Evolutionary conservation across 176 grass and related monocot species (phyloP), one percentile per base, ranked within the genome.

Genomic region (Oryza australiensis): DNA sequence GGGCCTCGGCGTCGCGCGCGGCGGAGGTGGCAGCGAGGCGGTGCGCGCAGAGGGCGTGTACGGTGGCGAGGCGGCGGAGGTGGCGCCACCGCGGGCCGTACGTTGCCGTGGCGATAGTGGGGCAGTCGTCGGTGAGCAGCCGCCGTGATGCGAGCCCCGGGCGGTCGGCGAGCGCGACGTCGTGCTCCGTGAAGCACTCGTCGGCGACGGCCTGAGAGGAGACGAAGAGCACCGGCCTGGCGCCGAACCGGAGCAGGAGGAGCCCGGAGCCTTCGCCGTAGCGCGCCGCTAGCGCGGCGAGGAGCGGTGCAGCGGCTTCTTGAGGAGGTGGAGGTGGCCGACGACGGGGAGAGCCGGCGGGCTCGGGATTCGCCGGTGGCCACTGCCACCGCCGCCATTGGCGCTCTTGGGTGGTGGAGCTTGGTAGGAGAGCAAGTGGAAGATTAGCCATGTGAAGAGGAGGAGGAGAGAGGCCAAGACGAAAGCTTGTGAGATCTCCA

Each of bases 291-390:
- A 94, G 87, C 1, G 12, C 42, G 27, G 81, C 33, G 10, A 97
- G 89, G 82, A 85, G 23, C 49, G 91, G 75, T 94, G 91, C 1
- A 94, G 70, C 7, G 91, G 94, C 22, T 91, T 89, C 75, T 90
- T 89, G 72, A 94, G 71, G 64, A 97, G 87, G 82, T 97, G 89
- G 75, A 97, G 87, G 81, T 97, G 94, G 62, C 94, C 89, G n/a
- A 91, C 0, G 66, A 97, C 11, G 0, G 89, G 94, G 0, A 89
- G 84, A 2, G 78, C 73, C 3, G 86, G 86, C 4, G 87, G 88
- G 23, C 76, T 88, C 1, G 91, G 84, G 76, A 84, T 65, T 26
- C 43, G 60, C 18, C 32, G 74, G 49, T n/a, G n/a, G n/a, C n/a
- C n/a, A n/a, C n/a, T n/a, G n/a, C 53, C 49, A 29, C 26, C 64